These are phyloP conservation scores for Kalanchoe fedtschenkoi DNA, from an alignment of 164 flowering plant species.

Conservation along the genomic window DNA sequence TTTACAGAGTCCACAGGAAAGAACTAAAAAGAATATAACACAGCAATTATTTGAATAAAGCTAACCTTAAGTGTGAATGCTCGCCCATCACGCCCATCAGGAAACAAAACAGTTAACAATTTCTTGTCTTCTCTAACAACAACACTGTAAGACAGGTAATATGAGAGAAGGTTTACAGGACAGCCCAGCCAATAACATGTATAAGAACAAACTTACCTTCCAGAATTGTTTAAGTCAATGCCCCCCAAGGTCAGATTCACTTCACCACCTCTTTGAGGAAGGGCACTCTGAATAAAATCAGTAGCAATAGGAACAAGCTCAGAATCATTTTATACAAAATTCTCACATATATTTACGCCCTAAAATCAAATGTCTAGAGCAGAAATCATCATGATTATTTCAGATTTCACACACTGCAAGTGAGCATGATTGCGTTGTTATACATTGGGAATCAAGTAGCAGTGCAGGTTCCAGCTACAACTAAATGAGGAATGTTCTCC, in stretches of 20 bases:
- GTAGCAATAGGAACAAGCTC: background rate
- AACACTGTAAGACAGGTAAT: conserved; percentile 46
- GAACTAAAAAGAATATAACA: background rate
- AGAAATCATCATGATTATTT: background rate
- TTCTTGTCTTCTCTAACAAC: conserved; percentile 96
- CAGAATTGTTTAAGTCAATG: conserved; percentile 95
- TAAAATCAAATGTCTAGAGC: background rate
- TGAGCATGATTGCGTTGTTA: background rate
- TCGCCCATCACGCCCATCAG: conserved; percentile 99
- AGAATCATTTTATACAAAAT: background rate
- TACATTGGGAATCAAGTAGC: background rate
- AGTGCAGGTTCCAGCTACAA: background rate
- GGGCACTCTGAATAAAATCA: conserved; percentile 55
- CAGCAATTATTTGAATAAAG: conserved; percentile 4
- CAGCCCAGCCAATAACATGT: background rate
- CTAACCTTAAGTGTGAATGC: conserved; percentile 95
- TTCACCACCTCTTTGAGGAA: conserved; percentile 94
- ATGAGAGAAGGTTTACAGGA: background rate
- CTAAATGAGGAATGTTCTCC: background rate
- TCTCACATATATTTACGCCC: background rate
- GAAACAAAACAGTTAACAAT: conserved; percentile 86
- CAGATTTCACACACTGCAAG: background rate
- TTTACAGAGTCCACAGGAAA: background rate
- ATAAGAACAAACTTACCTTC: conserved; percentile 47
- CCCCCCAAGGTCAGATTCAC: conserved; percentile 96